phyloP scores from a whole-genome alignment of 1,284 basidiomycete genomes.

The Cystobasidiaceae sp. region DNA sequence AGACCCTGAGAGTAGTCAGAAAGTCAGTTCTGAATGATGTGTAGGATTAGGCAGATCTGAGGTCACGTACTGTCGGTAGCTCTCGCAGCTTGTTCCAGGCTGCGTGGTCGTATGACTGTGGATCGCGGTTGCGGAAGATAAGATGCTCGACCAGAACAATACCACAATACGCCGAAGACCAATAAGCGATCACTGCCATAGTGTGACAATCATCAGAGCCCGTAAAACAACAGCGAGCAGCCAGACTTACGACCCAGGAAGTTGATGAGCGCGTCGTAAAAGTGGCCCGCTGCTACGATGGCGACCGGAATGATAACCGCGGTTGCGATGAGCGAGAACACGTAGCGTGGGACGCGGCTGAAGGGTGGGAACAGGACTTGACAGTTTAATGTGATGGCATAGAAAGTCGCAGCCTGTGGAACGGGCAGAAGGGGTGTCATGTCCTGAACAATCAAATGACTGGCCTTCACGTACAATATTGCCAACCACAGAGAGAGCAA shows the following conservation, averaged over 20 bases:
- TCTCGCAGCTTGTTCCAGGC: constrained; percentile 43
- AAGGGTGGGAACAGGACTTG: constrained; percentile 65
- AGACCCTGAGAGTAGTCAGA: neutral
- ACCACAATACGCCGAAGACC: constrained; percentile 40
- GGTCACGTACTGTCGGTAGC: constrained; percentile 44
- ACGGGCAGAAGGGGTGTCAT: no score
- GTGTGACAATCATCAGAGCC: constrained; percentile 27
- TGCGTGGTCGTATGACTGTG: constrained; percentile 40
- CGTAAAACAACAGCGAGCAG: constrained; percentile 29
- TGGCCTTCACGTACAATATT: constrained; percentile 55
- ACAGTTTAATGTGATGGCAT: constrained; percentile 71
- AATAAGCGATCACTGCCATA: constrained; percentile 36
- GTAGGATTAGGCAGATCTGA: neutral
- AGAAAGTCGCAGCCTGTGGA: constrained; percentile 73
- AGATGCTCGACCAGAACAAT: constrained; percentile 45
- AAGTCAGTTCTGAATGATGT: neutral
- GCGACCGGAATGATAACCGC: constrained; percentile 57
- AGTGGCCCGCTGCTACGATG: constrained; percentile 44
- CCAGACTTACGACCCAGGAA: constrained; percentile 41
- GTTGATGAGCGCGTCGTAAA: constrained; percentile 45
- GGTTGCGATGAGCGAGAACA: constrained; percentile 73
- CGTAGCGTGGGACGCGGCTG: constrained; percentile 67
- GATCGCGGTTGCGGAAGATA: constrained; percentile 40
- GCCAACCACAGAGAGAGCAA: constrained; percentile 48
- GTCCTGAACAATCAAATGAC: no score